Base-by-base conservation (phyloP, 192 early-diverging fungal genomes). In the Mortierella hygrophila region DNA sequence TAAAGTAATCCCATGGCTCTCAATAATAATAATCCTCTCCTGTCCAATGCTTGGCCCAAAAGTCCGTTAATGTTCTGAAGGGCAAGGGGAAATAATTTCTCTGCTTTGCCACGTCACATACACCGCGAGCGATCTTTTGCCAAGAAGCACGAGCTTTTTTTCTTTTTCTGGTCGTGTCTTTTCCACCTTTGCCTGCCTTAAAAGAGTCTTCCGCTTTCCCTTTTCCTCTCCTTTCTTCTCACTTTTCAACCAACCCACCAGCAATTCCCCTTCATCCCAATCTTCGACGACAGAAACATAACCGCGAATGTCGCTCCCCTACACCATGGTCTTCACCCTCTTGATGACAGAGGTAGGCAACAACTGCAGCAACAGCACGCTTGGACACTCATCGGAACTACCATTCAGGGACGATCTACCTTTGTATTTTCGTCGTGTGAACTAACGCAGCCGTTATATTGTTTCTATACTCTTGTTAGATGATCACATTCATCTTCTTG, bases 241-340 rank as follows among this genome's bases (percentile, higher is more conserved):
- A 29, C 29, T 37, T 21, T 57, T 52, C 71, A 55, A 54, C 49
- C 46, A 52, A 42, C 15, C 21, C 70, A 38, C 6, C 68, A 21
- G 4, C 20, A 21, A 55, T 60, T 68, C 23, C 44, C 44, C 52
- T 47, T 13, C 11, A 38, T 52, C 10, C 15, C n/a, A 11, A 35
- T 1, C 49, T 32, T n/a, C 13, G 44, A 11, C 44, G 32, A 72
- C 72, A 72, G 38, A 26, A 37, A 47, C 10, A 44, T 76, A 72
- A 55, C 52, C 44, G 74, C 21, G 10, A 15, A 90, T 90, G 86
- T 88, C 90, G 57, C 81, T 91, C 32, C 86, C 88, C 26, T 91
- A 91, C 68, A 80, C 83, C 37, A 88, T 91, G 74, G 90, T 91
- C 49, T 91, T 91, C 69, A 77, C 68, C 10, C 87, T 91, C 49